Percentiles rank a stretch among this genome's conserved stretches.
Evolutionary conservation across 768 basidiomycete genomes (phyloP).

Genomic region (Kwoniella shandongensis): DNA sequence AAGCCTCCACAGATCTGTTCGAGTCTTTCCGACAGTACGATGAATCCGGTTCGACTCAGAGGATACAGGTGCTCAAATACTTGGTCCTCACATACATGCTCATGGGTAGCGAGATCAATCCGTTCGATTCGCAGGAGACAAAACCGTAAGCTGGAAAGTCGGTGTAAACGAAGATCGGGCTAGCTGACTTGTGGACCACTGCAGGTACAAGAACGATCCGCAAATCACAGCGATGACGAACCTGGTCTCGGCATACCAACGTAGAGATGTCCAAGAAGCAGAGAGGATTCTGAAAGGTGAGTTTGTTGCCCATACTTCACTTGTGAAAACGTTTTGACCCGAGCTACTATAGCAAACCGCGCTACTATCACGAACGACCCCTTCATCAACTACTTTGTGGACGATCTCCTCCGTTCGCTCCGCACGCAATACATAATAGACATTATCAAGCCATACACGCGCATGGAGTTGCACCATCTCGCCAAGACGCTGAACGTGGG

Average conservation of each 20-base stretch:
- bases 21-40: slow-evolving; percentile 99
- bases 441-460: slow-evolving; percentile 94
- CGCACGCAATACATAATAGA: slow-evolving; percentile 97
- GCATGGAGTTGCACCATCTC: slow-evolving; percentile 87
- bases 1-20: slow-evolving; percentile 97
- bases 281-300: slow-evolving; percentile 89
- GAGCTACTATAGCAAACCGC: slow-evolving; percentile 67
- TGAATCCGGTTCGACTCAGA: slow-evolving; percentile 91
- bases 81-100: slow-evolving; percentile 97
- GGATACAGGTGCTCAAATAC: slow-evolving; percentile 98
- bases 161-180: background rate
- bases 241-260: slow-evolving; percentile 93
- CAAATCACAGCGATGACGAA: slow-evolving; percentile 99
- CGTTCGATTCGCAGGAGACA: slow-evolving; percentile 98
- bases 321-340: background rate
- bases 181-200: background rate
- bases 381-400: slow-evolving; percentile 94
- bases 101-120: slow-evolving; percentile 96
- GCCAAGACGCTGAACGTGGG: slow-evolving; percentile 97
- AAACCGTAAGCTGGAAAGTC: slow-evolving; percentile 72
- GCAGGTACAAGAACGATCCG: slow-evolving; percentile 87
- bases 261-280: slow-evolving; percentile 93
- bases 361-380: slow-evolving; percentile 93
- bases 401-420: slow-evolving; percentile 88
- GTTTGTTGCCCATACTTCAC: slow-evolving; percentile 22